These are phyloP conservation scores for Paramyrothecium sp. DNA, from an alignment of 2,329 filamentous ascomycete species.

Conservation along the genomic window DNA sequence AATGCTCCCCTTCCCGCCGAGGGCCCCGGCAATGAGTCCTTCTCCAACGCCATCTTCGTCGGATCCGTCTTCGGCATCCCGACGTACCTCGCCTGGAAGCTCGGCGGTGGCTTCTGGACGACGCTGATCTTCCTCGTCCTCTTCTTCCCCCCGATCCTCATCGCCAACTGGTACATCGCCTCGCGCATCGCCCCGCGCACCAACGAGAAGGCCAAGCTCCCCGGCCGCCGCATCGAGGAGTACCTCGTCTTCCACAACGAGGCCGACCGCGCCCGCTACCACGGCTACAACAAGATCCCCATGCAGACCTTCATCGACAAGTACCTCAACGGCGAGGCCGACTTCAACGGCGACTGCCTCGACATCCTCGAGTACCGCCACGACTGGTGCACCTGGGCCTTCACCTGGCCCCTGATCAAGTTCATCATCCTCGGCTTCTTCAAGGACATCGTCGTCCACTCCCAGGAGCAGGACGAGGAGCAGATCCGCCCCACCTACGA, in stretches of 20 bases:
- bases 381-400: slow-evolving; percentile 90
- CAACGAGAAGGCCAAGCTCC: slow-evolving; percentile 83
- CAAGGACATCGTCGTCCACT: slow-evolving; percentile 85
- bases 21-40: slow-evolving; percentile 74
- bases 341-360: slow-evolving; percentile 86
- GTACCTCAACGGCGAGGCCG: slow-evolving; percentile 88
- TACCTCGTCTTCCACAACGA: slow-evolving; percentile 75
- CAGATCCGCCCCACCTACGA: slow-evolving; percentile 96
- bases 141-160: slow-evolving; percentile 73
- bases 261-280: slow-evolving; percentile 58
- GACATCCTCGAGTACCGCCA: slow-evolving; percentile 88
- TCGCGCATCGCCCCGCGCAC: slow-evolving; percentile 79
- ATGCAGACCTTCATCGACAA: slow-evolving; percentile 92
- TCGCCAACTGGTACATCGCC: slow-evolving; percentile 74
- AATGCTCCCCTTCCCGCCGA: slow-evolving; percentile 90
- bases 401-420: slow-evolving; percentile 78
- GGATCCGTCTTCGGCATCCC: slow-evolving; percentile 68
- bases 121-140: slow-evolving; percentile 81
- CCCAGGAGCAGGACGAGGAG: slow-evolving; percentile 88
- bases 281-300: slow-evolving; percentile 73
- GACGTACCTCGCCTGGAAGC: slow-evolving; percentile 73
- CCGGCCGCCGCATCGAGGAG: slow-evolving; percentile 81
- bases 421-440: slow-evolving; percentile 81
- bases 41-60: slow-evolving; percentile 76
- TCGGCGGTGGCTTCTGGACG: slow-evolving; percentile 81